Conservation (phyloP, 805 yeast species). For the Candida sanyiensis region DNA sequence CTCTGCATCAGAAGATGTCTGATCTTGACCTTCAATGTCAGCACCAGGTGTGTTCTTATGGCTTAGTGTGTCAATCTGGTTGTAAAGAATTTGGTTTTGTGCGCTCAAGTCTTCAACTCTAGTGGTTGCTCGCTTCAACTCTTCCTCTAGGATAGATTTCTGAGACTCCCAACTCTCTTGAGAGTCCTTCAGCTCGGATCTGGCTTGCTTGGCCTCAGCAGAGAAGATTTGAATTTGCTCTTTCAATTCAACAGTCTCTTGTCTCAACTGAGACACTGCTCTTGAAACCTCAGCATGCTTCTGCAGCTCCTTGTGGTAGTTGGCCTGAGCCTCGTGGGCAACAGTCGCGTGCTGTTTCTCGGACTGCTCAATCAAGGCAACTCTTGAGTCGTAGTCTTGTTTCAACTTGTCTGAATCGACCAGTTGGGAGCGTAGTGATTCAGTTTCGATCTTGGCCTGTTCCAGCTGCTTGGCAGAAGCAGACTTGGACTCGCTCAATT, state of each 20-base stretch:
- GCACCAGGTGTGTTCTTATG: conserved; percentile 12
- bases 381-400: conserved; percentile 28
- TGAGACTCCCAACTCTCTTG: conserved; percentile 44
- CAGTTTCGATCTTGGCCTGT: conserved; percentile 15
- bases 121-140: conserved; percentile 38
- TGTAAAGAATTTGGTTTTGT: conserved; percentile 65
- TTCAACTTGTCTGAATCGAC: conserved; percentile 23
- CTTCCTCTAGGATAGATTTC: conserved; percentile 38
- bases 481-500: conserved; percentile 26
- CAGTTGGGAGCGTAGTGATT: conserved; percentile 18
- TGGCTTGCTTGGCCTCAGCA: conserved; percentile 28
- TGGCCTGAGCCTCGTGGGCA: conserved; percentile 44
- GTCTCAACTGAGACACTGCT: conserved; percentile 36
- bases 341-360: conserved; percentile 40
- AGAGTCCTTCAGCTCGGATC: conserved; percentile 29
- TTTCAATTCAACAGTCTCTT: conserved; percentile 29
- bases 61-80: conserved; percentile 51
- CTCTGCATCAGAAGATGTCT: conserved; percentile 25
- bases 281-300: conserved; percentile 48
- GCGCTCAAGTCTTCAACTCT: conserved; percentile 51
- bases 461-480: conserved; percentile 21
- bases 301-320: conserved; percentile 50
- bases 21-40: conserved; percentile 4
- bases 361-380: conserved; percentile 30
- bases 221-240: conserved; percentile 23